A percentile compares a stretch with the other conserved stretches of the same genome.
These are phyloP conservation scores for Paxillus involutus DNA, from an alignment of 768 basidiomycete genomes.

Conservation along the genomic window DNA sequence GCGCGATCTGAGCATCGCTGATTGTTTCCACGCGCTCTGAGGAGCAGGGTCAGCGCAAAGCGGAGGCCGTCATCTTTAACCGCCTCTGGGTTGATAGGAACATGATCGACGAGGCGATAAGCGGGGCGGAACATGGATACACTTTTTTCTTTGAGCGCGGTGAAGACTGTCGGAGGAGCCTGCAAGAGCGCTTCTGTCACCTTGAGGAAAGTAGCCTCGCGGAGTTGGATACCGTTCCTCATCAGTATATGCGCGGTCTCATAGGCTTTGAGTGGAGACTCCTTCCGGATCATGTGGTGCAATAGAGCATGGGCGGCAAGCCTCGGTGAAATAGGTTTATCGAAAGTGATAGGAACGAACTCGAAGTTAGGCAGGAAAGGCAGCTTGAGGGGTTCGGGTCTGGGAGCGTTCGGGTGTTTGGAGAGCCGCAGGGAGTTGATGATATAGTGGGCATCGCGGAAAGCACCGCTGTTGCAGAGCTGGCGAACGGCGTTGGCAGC, in stretches of 20 bases:
- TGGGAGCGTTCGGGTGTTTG: conserved; percentile 1
- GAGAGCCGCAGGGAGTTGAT: conserved; percentile 58
- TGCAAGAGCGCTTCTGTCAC: conserved; percentile 26
- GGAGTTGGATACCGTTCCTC: conserved; percentile 49
- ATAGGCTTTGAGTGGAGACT: conserved; percentile 48
- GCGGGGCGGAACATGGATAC: conserved; percentile 16
- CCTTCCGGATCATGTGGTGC: conserved; percentile 59
- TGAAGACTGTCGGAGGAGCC: conserved; percentile 23
- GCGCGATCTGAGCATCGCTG: conserved; percentile 58
- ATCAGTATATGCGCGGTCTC: conserved; percentile 53
- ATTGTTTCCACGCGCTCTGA: conserved; percentile 51
- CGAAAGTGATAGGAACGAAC: conserved; percentile 48
- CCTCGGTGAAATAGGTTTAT: conserved; percentile 52
- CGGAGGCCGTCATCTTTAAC: conserved; percentile 42
- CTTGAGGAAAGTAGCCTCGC: conserved; percentile 47
- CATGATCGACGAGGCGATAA: conserved; percentile 11
- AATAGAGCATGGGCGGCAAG: conserved; percentile 63
- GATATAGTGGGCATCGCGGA: conserved; percentile 53
- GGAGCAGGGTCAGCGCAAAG: conserved; percentile 53
- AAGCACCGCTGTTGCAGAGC: conserved; percentile 40
- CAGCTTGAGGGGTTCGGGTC: conserved; percentile 10
- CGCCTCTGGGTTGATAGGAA: conserved; percentile 34
- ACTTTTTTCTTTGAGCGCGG: conserved; percentile 17
- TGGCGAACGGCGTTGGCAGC: conserved; percentile 54
- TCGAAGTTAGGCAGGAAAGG: conserved; percentile 27